Conservation (phyloP, 768 basidiomycete genomes). For the Calocera cornea region DNA sequence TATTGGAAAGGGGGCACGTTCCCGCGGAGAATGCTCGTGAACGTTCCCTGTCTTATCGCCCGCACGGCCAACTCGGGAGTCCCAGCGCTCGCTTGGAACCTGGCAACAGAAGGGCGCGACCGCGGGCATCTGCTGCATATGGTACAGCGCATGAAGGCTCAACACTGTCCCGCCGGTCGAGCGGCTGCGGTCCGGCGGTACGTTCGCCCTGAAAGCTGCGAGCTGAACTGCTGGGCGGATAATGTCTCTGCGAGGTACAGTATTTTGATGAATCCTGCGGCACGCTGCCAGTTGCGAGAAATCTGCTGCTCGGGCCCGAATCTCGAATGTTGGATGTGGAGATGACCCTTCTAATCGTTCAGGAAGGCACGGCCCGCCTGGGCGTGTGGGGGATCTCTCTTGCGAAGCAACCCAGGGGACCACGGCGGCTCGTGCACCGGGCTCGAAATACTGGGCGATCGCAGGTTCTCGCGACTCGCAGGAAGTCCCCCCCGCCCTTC, state of each 20-base stretch:
- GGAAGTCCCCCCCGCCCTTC: background rate
- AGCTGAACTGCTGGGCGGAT: background rate
- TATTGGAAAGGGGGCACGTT: background rate
- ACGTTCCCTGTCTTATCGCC: background rate
- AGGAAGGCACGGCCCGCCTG: background rate
- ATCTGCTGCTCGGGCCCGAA: background rate
- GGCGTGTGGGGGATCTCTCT: background rate
- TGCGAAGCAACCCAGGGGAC: background rate
- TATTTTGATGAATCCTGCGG: background rate
- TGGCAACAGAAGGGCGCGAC: background rate
- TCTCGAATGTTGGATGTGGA: background rate
- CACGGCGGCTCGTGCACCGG: background rate
- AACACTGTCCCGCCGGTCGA: background rate
- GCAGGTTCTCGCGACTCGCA: background rate
- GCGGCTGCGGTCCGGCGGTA: background rate
- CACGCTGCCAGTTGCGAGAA: too few relatives aligned
- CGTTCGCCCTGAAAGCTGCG: background rate
- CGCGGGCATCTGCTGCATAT: background rate
- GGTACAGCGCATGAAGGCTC: background rate
- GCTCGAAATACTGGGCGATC: background rate
- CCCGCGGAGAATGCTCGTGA: background rate
- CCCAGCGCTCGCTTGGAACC: background rate
- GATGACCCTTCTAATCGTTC: background rate
- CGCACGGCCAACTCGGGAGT: background rate
- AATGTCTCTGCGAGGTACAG: background rate